Base-by-base conservation (phyloP, 2,329 filamentous ascomycete genomes). In the Penicillium sp. region DNA sequence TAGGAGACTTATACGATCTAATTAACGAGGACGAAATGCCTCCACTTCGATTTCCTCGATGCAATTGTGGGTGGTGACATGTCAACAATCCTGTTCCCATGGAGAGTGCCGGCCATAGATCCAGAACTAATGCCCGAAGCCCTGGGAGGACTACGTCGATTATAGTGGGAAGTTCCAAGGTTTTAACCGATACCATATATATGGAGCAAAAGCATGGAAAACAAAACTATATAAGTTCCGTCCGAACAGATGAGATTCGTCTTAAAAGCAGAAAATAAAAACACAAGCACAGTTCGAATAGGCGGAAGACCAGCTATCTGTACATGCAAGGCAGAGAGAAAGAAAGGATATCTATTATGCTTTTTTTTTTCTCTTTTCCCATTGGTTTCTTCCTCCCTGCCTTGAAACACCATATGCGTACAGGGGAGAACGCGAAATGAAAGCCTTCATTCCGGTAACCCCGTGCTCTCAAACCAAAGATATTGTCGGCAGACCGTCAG, bases 271-370 rank as follows among this genome's bases (percentile, higher is more conserved):
- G 60, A 64, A 62, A 61, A 52, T 52, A 52, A 52, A 64, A 66
- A 66, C 59, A 65, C 66, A 67, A 72, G 69, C 70, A 72, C 69
- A 73, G 68, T 71, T 72, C 63, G 66, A 70, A 69, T 63, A 69
- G 66, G 68, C 66, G 58, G 65, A 69, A 68, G 63, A 72, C 71
- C 70, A 74, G 71, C 70, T 75, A 75, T 74, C 72, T 75, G 73
- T 75, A 75, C 73, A 75, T 72, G 68, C 70, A 71, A 70, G 65
- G 64, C 64, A 61, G 60, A 67, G 63, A 64, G 45, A 54, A 48
- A 59, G 58, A 60, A 55, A 54, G 43, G 61, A 55, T 24, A 50
- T 66, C 65, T 67, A 66, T 65, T 63, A 66, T 60, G 39, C 39
- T 42, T 42, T 42, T 50, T 33, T 31, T 62, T 56, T 62, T 60